Conservation (phyloP, 768 basidiomycete species). For the Cystobasidium tubakii region DNA sequence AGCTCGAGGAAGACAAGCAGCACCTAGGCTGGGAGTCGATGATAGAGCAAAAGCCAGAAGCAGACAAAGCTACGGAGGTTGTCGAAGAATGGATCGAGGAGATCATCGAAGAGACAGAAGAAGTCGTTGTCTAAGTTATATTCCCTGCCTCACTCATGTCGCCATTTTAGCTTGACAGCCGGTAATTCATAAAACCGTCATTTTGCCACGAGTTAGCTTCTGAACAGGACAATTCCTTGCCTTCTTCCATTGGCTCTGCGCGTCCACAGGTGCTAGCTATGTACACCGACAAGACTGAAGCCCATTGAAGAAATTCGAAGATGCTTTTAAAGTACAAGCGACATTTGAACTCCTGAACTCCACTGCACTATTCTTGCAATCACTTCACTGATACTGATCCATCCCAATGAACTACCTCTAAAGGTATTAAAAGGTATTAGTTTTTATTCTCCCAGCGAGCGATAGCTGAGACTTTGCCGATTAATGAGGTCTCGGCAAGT, state of each 20-base stretch:
- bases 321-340: background rate
- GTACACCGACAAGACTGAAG: background rate
- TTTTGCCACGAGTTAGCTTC: too few relatives aligned
- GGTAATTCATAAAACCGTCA: background rate
- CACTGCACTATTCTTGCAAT: background rate
- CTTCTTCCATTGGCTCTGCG: too few relatives aligned
- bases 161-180: background rate
- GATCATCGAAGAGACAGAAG: slow-evolving; percentile 50
- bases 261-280: background rate
- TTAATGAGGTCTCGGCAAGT: slow-evolving; percentile 11
- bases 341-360: background rate
- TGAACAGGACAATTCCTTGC: background rate
- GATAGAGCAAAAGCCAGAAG: slow-evolving; percentile 52
- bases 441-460: background rate
- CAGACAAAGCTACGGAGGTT: slow-evolving; percentile 86
- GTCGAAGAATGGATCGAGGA: slow-evolving; percentile 63
- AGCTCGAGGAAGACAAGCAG: slow-evolving; percentile 58
- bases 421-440: background rate
- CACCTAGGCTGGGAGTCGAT: slow-evolving; percentile 50
- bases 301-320: background rate
- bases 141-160: background rate
- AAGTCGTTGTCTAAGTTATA: slow-evolving; percentile 37
- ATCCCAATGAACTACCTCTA: background rate
- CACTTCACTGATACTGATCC: too few relatives aligned
- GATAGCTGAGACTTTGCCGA: slow-evolving; percentile 17